Percentiles rank a stretch among this genome's conserved stretches.
Evolutionary conservation across 495 filamentous ascomycete genomes (phyloP).

Genomic region (Venustampulla echinocandica): DNA sequence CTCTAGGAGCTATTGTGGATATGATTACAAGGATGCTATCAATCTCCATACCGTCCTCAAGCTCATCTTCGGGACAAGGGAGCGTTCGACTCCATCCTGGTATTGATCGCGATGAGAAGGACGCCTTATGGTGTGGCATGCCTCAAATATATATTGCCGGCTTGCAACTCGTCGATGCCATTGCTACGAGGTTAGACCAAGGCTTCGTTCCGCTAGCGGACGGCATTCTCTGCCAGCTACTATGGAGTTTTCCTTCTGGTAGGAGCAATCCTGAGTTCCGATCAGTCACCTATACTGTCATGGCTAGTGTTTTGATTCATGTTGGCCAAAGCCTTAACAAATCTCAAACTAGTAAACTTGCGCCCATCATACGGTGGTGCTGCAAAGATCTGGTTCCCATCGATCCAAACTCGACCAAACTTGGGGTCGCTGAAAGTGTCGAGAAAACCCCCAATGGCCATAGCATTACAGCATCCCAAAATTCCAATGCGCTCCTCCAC

Average conservation of each 20-base stretch:
- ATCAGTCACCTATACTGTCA: slow-evolving; percentile 47
- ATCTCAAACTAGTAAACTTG: slow-evolving; percentile 48
- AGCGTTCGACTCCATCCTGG: slow-evolving; percentile 49
- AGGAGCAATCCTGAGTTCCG: slow-evolving; percentile 49
- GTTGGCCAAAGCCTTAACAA: slow-evolving; percentile 58
- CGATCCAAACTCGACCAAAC: slow-evolving; percentile 1
- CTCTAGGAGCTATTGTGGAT: slow-evolving; percentile 56
- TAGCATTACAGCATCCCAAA: slow-evolving; percentile 26
- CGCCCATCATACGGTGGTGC: slow-evolving; percentile 40
- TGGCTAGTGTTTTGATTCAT: slow-evolving; percentile 46
- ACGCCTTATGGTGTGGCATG: slow-evolving; percentile 59
- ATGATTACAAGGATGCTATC: slow-evolving; percentile 59
- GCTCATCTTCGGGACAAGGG: slow-evolving; percentile 26
- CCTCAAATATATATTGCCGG: slow-evolving; percentile 65
- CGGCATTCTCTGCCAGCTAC: slow-evolving; percentile 55
- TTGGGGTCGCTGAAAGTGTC: slow-evolving; percentile 16
- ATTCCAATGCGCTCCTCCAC: slow-evolving; percentile 49
- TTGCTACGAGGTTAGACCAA: slow-evolving; percentile 46
- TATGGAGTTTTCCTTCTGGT: slow-evolving; percentile 60
- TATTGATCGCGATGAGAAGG: slow-evolving; percentile 68
- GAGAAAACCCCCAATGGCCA: slow-evolving; percentile 30
- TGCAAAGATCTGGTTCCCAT: slow-evolving; percentile 21
- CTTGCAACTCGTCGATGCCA: slow-evolving; percentile 45
- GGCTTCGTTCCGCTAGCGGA: slow-evolving; percentile 45
- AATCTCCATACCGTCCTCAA: slow-evolving; percentile 46